Evolutionary conservation across 2,329 filamentous ascomycete genomes (phyloP).

Genomic region (Fusarium napiforme): DNA sequence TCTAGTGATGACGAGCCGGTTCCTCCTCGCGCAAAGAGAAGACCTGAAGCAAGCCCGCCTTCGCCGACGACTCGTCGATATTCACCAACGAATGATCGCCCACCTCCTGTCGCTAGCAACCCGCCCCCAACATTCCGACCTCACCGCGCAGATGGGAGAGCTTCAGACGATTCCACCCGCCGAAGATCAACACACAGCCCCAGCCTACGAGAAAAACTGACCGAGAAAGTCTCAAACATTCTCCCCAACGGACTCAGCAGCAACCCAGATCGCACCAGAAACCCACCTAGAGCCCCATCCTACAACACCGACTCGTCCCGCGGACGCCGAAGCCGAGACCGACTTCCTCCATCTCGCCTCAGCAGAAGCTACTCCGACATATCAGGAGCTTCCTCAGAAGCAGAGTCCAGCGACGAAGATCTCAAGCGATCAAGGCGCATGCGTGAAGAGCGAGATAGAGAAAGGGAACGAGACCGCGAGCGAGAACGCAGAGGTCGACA

Average conservation of each 20-base stretch:
- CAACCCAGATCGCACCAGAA: slow-evolving; percentile 50
- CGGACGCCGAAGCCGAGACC: slow-evolving; percentile 54
- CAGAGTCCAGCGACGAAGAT: slow-evolving; percentile 49
- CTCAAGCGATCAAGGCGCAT: slow-evolving; percentile 38
- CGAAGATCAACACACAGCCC: slow-evolving; percentile 52
- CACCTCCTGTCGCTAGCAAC: slow-evolving; percentile 43
- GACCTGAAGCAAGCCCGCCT: slow-evolving; percentile 43
- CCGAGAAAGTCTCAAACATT: slow-evolving; percentile 58
- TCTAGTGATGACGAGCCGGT: slow-evolving; percentile 56
- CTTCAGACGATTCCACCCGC: slow-evolving; percentile 47
- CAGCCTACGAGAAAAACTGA: slow-evolving; percentile 57
- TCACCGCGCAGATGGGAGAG: slow-evolving; percentile 49
- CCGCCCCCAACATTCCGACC: slow-evolving; percentile 44
- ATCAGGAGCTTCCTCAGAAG: slow-evolving; percentile 51
- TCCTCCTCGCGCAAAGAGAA: slow-evolving; percentile 44
- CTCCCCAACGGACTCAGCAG: slow-evolving; percentile 51
- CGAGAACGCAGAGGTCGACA: slow-evolving; percentile 50
- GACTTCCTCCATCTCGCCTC: slow-evolving; percentile 54
- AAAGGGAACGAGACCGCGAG: slow-evolving; percentile 45
- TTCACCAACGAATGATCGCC: slow-evolving; percentile 44
- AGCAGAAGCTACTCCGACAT: slow-evolving; percentile 56
- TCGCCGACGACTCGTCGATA: slow-evolving; percentile 49
- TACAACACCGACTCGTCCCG: slow-evolving; percentile 46
- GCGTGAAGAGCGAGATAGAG: slow-evolving; percentile 46
- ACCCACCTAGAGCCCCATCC: slow-evolving; percentile 50